phyloP scores from a whole-genome alignment of 73 alveolate species.

The Stentor coeruleus region DNA sequence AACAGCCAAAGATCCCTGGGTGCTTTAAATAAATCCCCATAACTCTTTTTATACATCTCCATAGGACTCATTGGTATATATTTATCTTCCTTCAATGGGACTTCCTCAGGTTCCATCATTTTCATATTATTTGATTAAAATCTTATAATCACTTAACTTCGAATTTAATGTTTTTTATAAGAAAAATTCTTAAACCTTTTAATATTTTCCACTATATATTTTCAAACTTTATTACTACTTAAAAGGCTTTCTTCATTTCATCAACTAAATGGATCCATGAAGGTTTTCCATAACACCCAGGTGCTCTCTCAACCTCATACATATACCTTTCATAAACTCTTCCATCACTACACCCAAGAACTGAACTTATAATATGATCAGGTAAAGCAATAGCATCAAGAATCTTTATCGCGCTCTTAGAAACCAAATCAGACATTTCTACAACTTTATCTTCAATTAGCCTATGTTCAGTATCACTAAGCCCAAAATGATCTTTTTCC shows the following conservation, averaged over 20 bases:
- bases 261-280: no score
- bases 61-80: not conserved
- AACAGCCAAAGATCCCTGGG: constrained; percentile 8
- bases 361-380: not conserved
- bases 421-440: not conserved
- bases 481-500: no score
- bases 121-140: no score
- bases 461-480: not conserved
- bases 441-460: not conserved
- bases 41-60: constrained; percentile 1
- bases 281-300: not conserved
- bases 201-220: no score
- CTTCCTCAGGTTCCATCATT: not conserved
- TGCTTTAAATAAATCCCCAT: not conserved
- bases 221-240: no score
- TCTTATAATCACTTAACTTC: no score
- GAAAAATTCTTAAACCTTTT: no score
- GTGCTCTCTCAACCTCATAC: not conserved
- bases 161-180: no score
- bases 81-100: no score
- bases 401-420: not conserved
- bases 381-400: constrained; percentile 24
- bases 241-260: no score
- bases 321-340: constrained; percentile 3
- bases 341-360: constrained; percentile 6